phyloP scores from a whole-genome alignment of 2,329 filamentous ascomycete genomes.

The Aspergillus ochraceus region DNA sequence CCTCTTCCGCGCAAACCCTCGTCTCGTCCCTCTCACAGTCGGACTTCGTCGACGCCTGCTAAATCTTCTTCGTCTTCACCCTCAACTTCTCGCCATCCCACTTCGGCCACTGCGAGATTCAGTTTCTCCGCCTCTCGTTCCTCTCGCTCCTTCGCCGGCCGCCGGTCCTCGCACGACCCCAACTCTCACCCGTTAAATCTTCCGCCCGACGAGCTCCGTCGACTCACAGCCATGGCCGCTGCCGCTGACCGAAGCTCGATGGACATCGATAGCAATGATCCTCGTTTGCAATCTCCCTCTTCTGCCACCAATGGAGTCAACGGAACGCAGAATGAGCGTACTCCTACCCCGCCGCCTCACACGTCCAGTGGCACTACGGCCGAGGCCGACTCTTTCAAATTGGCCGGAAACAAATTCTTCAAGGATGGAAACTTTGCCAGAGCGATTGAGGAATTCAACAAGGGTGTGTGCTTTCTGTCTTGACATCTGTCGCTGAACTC shows the following conservation, averaged over 20 bases:
- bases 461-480: conserved; percentile 61
- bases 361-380: conserved; percentile 57
- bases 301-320: conserved; percentile 39
- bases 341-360: conserved; percentile 49
- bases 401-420: conserved; percentile 93
- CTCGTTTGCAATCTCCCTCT: conserved; percentile 53
- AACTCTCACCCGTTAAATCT: conserved; percentile 87
- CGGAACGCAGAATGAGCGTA: conserved; percentile 37
- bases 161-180: conserved; percentile 42
- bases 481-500: not conserved
- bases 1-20: conserved; percentile 12
- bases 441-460: conserved; percentile 90
- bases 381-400: conserved; percentile 89
- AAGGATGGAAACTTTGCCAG: conserved; percentile 87
- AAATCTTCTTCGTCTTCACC: not conserved
- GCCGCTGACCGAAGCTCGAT: conserved; percentile 61
- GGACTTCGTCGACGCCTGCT: conserved; percentile 9
- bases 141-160: conserved; percentile 21
- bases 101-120: conserved; percentile 5
- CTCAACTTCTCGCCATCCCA: conserved; percentile 15
- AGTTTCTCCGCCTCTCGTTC: conserved; percentile 22
- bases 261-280: conserved; percentile 70
- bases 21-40: conserved; percentile 8
- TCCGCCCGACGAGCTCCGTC: conserved; percentile 81
- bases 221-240: conserved; percentile 62